Evolutionary conservation across 139 green algal species (phyloP), one percentile per base, ranked within the genome.

Genomic region (Edaphochlamys debaryana): DNA sequence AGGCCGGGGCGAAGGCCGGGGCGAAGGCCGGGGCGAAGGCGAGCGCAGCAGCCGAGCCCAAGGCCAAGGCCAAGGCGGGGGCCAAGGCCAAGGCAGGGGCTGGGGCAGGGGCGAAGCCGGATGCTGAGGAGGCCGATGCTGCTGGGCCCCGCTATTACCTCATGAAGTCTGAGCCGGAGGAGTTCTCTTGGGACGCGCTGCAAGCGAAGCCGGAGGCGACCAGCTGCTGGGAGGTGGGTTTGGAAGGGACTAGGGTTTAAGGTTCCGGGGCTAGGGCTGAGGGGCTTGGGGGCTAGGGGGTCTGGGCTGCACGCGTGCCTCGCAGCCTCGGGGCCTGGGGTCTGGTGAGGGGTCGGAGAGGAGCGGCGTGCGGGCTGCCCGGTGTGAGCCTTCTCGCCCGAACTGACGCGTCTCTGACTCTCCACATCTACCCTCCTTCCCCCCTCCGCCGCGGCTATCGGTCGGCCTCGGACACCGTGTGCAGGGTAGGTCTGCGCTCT

Each of bases 161-260:
- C 13, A 84, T 94, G 72, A 94, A 96, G 87, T 54, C 45, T 9
- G 93, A 96, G 80, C 91, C 93, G 0, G 68, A 91, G 36, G 91
- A 93, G 27, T 96, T 93, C 67, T 86, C 60, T 0, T 90, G 95
- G 11, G 93, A 96, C 60, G 85, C 93, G 34, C 78, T 96, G 22
- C 77, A 67, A 1, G 45, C 34, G 5, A 71, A 79, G 60, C 58
- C 66, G 1, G 48, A 91, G 4, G 79, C 90, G 52, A 93, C 85
- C 3, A 88, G 88, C 29, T 64, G 52, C 38, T 96, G 93, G 93
- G 93, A 95, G 52, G 20, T 38, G 67, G 38, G 3, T 8, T 8
- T n/a, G 64, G 34, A 5, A 29, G 64, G 9, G 34, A 45, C 34
- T 48, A 11, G 64, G 8, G 64, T 8, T 29, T 6, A 69, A 29